Evolutionary conservation across 768 basidiomycete genomes (phyloP), one percentile per base, ranked within the genome.

Genomic region (Clathrus columnatus): DNA sequence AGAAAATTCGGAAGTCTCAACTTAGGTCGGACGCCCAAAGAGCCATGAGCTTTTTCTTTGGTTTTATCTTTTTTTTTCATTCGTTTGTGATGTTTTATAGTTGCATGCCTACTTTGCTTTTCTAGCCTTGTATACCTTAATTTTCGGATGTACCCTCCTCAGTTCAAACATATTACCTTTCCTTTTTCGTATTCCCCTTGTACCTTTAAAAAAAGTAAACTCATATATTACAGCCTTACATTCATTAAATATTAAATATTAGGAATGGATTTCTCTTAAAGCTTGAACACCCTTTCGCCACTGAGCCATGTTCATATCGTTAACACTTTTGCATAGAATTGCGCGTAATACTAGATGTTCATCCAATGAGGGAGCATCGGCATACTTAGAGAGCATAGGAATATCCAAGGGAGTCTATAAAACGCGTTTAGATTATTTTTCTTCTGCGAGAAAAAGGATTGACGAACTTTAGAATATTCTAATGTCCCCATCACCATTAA

Each of bases 1-100:
- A 84, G 80, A 64, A 86, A 84, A 46, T 83, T 91, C 57, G 86
- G 87, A 20, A 88, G 85, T 63, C 70, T 89, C 17, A 83, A 73
- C 59, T 84, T 85, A 66, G 82, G 82, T 26, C 75, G 84, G 48
- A 75, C 78, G 24, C 48, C 44, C 8, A 66, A 62, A 51, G 63
- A 68, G 16, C 62, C 58, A 45, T 56, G 59, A 57, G 59, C 48
- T 57, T 57, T 54, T 51, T 59, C 42, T 55, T 53, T 44, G 45
- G 36, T 43, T 20, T 16, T 32, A 41, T 48, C 10, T 46, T 21
- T 30, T 18, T 57, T 21, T 18, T 29, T 26, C 41, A 16, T 16
- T 56, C 41, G 11, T 42, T 48, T 29, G 21, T 3, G 24, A 30
- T 47, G 26, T 26, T 48, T 51, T 18, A 44, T 49, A 36, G 18